phyloP scores from a whole-genome alignment of 2,329 filamentous ascomycete genomes.

The Metarhizium sp. region DNA sequence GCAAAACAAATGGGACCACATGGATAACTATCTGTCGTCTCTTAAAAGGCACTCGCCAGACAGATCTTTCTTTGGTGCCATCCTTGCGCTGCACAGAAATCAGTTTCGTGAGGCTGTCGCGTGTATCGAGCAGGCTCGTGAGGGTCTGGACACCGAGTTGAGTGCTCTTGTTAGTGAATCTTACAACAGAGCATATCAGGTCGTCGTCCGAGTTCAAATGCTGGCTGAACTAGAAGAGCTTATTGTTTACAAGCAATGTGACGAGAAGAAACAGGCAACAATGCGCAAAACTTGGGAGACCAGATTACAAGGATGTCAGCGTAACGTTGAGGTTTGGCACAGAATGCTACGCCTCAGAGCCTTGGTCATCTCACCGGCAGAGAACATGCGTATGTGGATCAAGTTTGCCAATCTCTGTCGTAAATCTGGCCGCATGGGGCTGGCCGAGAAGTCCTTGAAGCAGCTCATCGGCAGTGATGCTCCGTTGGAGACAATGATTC shows the following conservation, averaged over 20 bases:
- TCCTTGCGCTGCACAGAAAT: constrained; percentile 88
- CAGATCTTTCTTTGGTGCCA: constrained; percentile 94
- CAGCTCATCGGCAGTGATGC: constrained; percentile 71
- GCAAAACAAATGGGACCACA: constrained; percentile 90
- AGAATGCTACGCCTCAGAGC: constrained; percentile 92
- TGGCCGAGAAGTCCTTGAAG: constrained; percentile 91
- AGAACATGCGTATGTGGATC: constrained; percentile 99
- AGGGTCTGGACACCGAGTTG: constrained; percentile 90
- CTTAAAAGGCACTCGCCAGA: constrained; percentile 94
- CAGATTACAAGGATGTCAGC: constrained; percentile 85
- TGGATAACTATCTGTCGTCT: constrained; percentile 93
- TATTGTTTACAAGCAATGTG: constrained; percentile 93
- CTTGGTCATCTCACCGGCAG: constrained; percentile 79
- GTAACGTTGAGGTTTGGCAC: constrained; percentile 97
- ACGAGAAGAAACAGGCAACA: constrained; percentile 77
- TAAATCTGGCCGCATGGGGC: constrained; percentile 86
- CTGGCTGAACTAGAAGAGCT: constrained; percentile 96
- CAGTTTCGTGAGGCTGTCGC: constrained; percentile 85
- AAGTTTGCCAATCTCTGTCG: constrained; percentile 98
- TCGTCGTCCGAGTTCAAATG: constrained; percentile 99
- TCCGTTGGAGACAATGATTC: constrained; percentile 50
- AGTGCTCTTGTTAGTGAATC: constrained; percentile 96
- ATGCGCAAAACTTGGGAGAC: constrained; percentile 96
- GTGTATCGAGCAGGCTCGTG: constrained; percentile 84
- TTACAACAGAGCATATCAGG: constrained; percentile 93